phyloP scores from a whole-genome alignment of 2,329 filamentous ascomycete species.

The Hypoxylon sp. region DNA sequence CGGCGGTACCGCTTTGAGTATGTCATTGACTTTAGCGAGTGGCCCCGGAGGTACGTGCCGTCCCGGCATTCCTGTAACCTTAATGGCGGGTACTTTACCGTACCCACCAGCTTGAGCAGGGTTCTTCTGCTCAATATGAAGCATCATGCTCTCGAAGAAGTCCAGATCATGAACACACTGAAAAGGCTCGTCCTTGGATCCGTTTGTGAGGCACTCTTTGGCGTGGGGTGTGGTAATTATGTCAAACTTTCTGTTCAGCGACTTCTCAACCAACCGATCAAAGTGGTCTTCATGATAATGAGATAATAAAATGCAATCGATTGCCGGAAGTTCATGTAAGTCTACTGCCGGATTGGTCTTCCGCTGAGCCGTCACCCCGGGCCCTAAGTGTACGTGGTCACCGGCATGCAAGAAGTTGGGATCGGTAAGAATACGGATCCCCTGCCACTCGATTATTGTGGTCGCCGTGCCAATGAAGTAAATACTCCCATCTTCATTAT shows the following conservation, averaged over 20 bases:
- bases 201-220: slow-evolving; percentile 62
- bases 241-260: slow-evolving; percentile 64
- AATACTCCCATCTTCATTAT: slow-evolving; percentile 60
- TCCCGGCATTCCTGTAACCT: slow-evolving; percentile 74
- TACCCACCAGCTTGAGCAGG: slow-evolving; percentile 47
- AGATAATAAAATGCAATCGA: slow-evolving; percentile 72
- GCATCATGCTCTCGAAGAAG: slow-evolving; percentile 66
- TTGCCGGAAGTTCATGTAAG: slow-evolving; percentile 69
- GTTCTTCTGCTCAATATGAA: slow-evolving; percentile 53
- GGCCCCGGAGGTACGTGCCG: slow-evolving; percentile 69
- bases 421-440: slow-evolving; percentile 68
- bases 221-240: slow-evolving; percentile 77
- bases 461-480: slow-evolving; percentile 72
- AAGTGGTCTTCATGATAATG: slow-evolving; percentile 73
- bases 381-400: slow-evolving; percentile 76
- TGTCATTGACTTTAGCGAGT: slow-evolving; percentile 58
- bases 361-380: slow-evolving; percentile 70
- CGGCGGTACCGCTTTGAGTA: slow-evolving; percentile 67
- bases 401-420: slow-evolving; percentile 77
- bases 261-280: slow-evolving; percentile 58
- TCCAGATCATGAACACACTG: slow-evolving; percentile 68
- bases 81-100: slow-evolving; percentile 62
- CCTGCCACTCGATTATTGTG: slow-evolving; percentile 68
- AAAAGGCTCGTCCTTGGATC: slow-evolving; percentile 64
- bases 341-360: slow-evolving; percentile 73